Conservation (phyloP, 805 yeast genomes). For the Yamadazyma ubonensis region DNA sequence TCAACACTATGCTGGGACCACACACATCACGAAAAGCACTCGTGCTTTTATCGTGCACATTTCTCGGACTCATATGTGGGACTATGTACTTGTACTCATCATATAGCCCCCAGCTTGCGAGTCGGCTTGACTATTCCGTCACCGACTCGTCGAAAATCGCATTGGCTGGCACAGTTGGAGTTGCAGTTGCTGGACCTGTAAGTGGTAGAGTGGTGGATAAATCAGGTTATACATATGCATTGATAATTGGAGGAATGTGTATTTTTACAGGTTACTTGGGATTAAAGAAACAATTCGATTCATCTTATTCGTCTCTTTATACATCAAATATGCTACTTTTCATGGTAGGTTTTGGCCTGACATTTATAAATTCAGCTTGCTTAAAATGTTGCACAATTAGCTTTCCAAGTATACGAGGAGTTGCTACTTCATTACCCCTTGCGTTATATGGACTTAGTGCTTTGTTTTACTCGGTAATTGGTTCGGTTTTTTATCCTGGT, state of each 20-base stretch:
- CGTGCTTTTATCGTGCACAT: slow-evolving; percentile 31
- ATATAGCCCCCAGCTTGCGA: slow-evolving; percentile 74
- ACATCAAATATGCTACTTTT: slow-evolving; percentile 49
- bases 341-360: slow-evolving; percentile 66
- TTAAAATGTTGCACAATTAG: slow-evolving; percentile 72
- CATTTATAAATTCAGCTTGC: slow-evolving; percentile 60
- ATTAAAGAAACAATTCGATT: slow-evolving; percentile 50
- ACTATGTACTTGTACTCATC: slow-evolving; percentile 75
- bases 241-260: slow-evolving; percentile 48
- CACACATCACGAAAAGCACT: slow-evolving; percentile 23
- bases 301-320: slow-evolving; percentile 35
- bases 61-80: slow-evolving; percentile 61
- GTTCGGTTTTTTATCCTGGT: slow-evolving; percentile 52
- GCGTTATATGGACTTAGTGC: slow-evolving; percentile 78
- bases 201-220: slow-evolving; percentile 66
- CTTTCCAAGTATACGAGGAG: slow-evolving; percentile 66
- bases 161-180: slow-evolving; percentile 65
- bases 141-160: slow-evolving; percentile 65
- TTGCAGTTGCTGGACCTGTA: slow-evolving; percentile 62
- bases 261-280: slow-evolving; percentile 57
- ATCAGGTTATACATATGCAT: slow-evolving; percentile 55
- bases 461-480: slow-evolving; percentile 58
- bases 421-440: slow-evolving; percentile 74
- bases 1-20: slow-evolving; percentile 9
- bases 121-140: slow-evolving; percentile 54